phyloP scores from a whole-genome alignment of 1,284 basidiomycete species.

The Fistulinella cinereoalba region DNA sequence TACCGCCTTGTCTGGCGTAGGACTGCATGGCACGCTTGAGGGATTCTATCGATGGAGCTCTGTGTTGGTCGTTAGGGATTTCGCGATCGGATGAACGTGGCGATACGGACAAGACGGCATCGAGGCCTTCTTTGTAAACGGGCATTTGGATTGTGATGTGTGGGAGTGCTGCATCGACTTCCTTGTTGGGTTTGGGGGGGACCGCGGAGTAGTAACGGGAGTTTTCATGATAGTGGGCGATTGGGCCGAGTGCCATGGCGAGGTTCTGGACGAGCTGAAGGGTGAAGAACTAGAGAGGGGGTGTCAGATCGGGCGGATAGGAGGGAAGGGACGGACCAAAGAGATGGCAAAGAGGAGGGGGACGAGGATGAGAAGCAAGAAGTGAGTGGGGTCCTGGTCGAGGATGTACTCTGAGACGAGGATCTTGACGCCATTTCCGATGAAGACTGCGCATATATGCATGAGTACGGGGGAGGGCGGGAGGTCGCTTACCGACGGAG shows the following conservation, averaged over 20 bases:
- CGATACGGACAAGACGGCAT: slow-evolving; percentile 60
- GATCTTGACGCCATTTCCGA: slow-evolving; percentile 53
- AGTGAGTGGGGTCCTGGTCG: slow-evolving; percentile 61
- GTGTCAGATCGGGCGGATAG: neutral
- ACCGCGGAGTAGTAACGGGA: slow-evolving; percentile 69
- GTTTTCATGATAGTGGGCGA: slow-evolving; percentile 74
- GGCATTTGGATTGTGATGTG: slow-evolving; percentile 78
- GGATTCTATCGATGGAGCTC: slow-evolving; percentile 73
- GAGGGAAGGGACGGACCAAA: slow-evolving; percentile 46
- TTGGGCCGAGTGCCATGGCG: slow-evolving; percentile 64
- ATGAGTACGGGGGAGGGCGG: slow-evolving; percentile 1
- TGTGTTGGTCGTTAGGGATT: slow-evolving; percentile 28
- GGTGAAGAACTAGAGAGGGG: slow-evolving; percentile 53
- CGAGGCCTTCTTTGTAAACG: slow-evolving; percentile 76
- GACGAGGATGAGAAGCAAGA: slow-evolving; percentile 58
- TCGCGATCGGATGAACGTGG: slow-evolving; percentile 3
- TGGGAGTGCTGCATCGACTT: slow-evolving; percentile 60
- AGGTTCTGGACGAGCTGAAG: slow-evolving; percentile 61
- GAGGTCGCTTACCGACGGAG: slow-evolving; percentile 49
- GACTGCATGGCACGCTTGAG: slow-evolving; percentile 86
- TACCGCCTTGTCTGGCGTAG: slow-evolving; percentile 79
- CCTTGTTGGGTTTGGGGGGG: slow-evolving; percentile 55
- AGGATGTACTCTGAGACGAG: slow-evolving; percentile 66
- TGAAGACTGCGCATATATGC: slow-evolving; percentile 47
- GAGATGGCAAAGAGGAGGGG: slow-evolving; percentile 75